Evolutionary conservation across 208 protist species (phyloP).

Genomic region (Leishmania guyanensis): DNA sequence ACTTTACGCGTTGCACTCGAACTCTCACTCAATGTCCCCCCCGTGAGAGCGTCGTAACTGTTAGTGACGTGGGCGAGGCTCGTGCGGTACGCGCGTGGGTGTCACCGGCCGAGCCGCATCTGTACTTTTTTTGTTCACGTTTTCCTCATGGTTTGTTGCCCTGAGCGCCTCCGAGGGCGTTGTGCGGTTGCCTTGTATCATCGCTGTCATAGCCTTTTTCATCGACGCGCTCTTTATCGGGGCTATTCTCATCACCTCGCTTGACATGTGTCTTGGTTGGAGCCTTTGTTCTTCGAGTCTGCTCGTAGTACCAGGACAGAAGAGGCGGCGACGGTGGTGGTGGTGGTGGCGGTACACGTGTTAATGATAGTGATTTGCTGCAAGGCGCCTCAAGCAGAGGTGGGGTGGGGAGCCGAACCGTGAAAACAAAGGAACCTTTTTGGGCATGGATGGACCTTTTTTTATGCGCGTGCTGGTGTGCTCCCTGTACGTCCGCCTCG

Average conservation of each 20-base stretch:
- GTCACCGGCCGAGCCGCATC: neutral
- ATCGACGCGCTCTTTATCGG: neutral
- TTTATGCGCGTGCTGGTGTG: neutral
- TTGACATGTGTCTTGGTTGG: neutral
- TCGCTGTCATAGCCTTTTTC: neutral
- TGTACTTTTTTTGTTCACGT: neutral
- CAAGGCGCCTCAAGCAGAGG: neutral
- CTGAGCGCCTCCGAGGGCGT: neutral
- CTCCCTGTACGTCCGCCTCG: neutral
- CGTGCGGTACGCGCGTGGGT: neutral
- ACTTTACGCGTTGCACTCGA: constrained; percentile 55
- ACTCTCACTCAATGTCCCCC: constrained; percentile 43
- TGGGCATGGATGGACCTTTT: neutral
- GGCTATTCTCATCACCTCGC: neutral
- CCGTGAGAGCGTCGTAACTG: constrained; percentile 42
- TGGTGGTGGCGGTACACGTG: neutral
- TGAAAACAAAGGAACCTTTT: neutral
- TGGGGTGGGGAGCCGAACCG: neutral
- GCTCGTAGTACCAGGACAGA: neutral
- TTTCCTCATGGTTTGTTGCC: neutral
- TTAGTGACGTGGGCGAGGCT: constrained; percentile 36
- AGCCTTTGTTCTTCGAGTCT: neutral
- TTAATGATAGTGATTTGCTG: neutral
- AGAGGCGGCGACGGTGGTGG: too few species aligned
- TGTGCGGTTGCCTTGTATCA: neutral